Base-by-base conservation (phyloP, 23 red algal species). In the Porphyridium purpureum region DNA sequence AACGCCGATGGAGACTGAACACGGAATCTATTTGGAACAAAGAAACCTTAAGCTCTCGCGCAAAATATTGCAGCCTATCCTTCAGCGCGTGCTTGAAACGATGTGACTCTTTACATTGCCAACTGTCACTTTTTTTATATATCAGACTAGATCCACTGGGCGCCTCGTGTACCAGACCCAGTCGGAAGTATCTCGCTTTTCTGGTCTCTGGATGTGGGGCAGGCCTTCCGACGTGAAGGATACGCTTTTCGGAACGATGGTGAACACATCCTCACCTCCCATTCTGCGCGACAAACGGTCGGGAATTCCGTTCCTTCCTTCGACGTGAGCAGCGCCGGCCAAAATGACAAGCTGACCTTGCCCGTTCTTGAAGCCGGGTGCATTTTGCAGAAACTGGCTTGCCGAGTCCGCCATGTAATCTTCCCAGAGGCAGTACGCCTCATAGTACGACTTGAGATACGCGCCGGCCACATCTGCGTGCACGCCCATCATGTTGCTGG, bases 351-450 rank as follows among this genome's bases (percentile, higher is more conserved):
- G 44, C 38, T 17, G 11, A 11, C 11, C 11, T 11, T 17, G 11
- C 11, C 11, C 11, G 17, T 44, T 44, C 67, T 67, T 23, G 19
- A 51, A 52, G 11, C 41, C 55, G 9, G 70, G 70, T 9, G 54
- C 42, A 5, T 29, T 27, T 2, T 68, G 5, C n/a, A 93, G 31
- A 5, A 55, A 73, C 55, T 41, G 23, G 0, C 70, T 54, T 1
- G 72, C 74, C 31, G 67, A 69, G 23, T 93, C 67, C 21, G 64
- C 71, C 84, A 93, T 93, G 74, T 72, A 81, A 35, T 93, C 84
- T 33, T 93, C 84, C 84, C 84, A 93, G 1, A 93, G 23, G 4
- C 69, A 62, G 25, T 81, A 62, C 25, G 65, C 49, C 60, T 93
- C 59, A 42, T 93, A 93, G 31, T 75, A 81, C 6, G 58, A 51